A percentile compares a stretch with the other conserved stretches of the same genome.
Evolutionary conservation across 2,329 filamentous ascomycete species (phyloP).

Genomic region (Pseudogymnoascus verrucosus): DNA sequence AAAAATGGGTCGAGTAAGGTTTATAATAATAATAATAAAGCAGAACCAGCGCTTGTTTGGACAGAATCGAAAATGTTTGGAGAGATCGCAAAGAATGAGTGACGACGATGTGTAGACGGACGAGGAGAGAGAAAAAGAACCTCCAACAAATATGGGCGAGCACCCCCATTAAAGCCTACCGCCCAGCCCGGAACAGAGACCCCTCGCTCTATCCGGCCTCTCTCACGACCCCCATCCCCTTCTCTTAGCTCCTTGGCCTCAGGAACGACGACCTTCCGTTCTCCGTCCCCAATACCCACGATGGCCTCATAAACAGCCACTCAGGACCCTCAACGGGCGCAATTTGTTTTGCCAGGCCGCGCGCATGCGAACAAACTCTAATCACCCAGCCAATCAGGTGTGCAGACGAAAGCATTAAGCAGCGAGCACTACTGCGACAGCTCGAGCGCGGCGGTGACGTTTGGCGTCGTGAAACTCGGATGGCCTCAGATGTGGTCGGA

Average conservation of each 20-base stretch:
- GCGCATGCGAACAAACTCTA: background rate
- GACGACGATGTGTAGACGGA: conserved; percentile 9
- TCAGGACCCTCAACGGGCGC: background rate
- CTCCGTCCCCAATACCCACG: background rate
- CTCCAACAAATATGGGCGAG: conserved; percentile 14
- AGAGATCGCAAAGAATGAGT: conserved; percentile 12
- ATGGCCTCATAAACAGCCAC: background rate
- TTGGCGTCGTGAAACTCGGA: background rate
- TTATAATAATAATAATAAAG: conserved; percentile 3
- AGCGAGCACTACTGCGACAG: background rate
- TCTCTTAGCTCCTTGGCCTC: background rate
- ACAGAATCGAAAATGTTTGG: conserved; percentile 9
- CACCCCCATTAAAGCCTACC: conserved; percentile 1
- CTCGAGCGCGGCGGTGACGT: background rate
- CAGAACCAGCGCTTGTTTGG: conserved; percentile 9
- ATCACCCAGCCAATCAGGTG: background rate
- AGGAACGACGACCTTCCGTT: conserved; percentile 1
- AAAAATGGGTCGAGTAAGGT: background rate
- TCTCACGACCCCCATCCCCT: background rate
- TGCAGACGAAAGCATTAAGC: background rate
- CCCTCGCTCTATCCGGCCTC: background rate
- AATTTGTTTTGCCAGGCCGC: conserved; percentile 1
- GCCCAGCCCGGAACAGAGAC: background rate
- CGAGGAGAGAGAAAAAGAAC: conserved; percentile 16
- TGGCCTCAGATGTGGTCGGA: conserved; percentile 1